Evolutionary conservation across 805 yeast genomes (phyloP).

Genomic region (Yamadazyma ubonensis): DNA sequence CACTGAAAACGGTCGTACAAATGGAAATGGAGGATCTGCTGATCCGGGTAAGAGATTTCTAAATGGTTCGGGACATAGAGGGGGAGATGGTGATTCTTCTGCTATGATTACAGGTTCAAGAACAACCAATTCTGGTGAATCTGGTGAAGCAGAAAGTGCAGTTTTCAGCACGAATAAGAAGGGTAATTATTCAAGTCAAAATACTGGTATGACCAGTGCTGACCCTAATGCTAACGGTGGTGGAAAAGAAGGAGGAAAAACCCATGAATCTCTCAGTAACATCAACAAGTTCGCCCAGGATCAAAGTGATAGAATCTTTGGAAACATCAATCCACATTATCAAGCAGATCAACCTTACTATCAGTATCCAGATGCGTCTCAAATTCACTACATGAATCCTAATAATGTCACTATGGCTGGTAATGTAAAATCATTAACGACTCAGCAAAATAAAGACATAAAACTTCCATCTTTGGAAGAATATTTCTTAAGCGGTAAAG

Average conservation of each 20-base stretch:
- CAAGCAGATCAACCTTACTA: conserved; percentile 18
- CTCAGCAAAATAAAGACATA: conserved; percentile 8
- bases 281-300: conserved; percentile 19
- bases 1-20: background rate
- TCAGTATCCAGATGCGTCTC: conserved; percentile 24
- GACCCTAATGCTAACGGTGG: too few species aligned
- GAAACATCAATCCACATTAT: conserved; percentile 8
- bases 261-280: conserved; percentile 10
- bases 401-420: background rate
- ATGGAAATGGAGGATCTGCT: background rate
- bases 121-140: conserved; percentile 1
- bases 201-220: conserved; percentile 10
- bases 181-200: background rate
- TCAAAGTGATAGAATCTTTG: conserved; percentile 22
- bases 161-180: conserved; percentile 6
- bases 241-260: too few species aligned
- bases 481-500: conserved; percentile 9
- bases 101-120: background rate
- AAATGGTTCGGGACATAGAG: too few species aligned
- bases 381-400: conserved; percentile 13
- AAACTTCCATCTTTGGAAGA: conserved; percentile 18
- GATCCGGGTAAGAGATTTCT: too few species aligned
- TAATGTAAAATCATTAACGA: background rate
- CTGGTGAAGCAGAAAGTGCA: conserved; percentile 9
- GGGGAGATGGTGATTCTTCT: too few species aligned